Evolutionary conservation across 2,329 filamentous ascomycete species (phyloP).

Genomic region (Claviceps maximensis): DNA sequence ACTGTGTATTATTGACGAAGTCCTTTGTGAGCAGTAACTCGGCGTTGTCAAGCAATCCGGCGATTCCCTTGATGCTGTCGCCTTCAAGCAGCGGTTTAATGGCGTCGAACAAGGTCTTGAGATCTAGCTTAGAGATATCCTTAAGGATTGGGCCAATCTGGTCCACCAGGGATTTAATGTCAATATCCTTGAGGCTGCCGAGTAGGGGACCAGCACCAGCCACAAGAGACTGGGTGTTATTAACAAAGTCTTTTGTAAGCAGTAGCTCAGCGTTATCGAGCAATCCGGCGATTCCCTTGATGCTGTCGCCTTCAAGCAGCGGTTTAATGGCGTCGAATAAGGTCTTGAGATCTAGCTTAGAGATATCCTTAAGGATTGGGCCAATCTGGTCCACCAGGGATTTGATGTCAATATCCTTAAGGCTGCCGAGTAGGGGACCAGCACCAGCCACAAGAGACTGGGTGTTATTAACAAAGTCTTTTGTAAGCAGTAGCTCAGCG

Average conservation of each 20-base stretch:
- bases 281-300: slow-evolving; percentile 13
- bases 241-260: slow-evolving; percentile 19
- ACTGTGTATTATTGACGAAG: slow-evolving; percentile 19
- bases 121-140: slow-evolving; percentile 5
- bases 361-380: slow-evolving; percentile 16
- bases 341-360: slow-evolving; percentile 3
- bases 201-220: slow-evolving; percentile 18
- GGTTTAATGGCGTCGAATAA: slow-evolving; percentile 6
- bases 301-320: slow-evolving; percentile 10
- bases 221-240: slow-evolving; percentile 15
- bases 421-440: slow-evolving; percentile 19
- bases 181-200: slow-evolving; percentile 18
- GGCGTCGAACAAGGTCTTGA: slow-evolving; percentile 2
- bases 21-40: slow-evolving; percentile 17
- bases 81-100: slow-evolving; percentile 9
- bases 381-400: slow-evolving; percentile 7
- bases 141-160: slow-evolving; percentile 17
- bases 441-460: slow-evolving; percentile 13
- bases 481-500: slow-evolving; percentile 17
- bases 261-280: slow-evolving; percentile 19
- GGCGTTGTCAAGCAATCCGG: slow-evolving; percentile 18
- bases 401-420: slow-evolving; percentile 18
- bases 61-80: slow-evolving; percentile 13
- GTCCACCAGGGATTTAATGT: slow-evolving; percentile 10
- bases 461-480: slow-evolving; percentile 19